Evolutionary conservation across 2,329 filamentous ascomycete species (phyloP).

Genomic region (Talaromyces sp.): DNA sequence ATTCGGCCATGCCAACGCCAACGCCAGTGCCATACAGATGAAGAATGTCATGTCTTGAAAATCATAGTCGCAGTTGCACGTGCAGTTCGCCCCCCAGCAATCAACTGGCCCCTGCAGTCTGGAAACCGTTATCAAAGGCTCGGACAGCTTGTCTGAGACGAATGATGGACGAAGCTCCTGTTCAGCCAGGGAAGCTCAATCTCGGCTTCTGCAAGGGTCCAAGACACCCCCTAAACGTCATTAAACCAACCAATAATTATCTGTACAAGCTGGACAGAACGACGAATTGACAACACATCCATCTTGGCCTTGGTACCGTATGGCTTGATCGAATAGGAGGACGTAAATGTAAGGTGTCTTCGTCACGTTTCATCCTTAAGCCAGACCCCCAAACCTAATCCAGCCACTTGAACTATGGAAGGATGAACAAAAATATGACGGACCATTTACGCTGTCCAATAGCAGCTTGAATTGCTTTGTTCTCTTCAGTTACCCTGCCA

Average conservation of each 20-base stretch:
- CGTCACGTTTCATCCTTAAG: not conserved
- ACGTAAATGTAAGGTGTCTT: not conserved
- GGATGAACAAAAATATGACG: conserved; percentile 2
- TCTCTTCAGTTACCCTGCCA: not conserved
- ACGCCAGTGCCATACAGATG: not conserved
- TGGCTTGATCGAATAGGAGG: not conserved
- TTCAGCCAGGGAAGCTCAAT: not conserved
- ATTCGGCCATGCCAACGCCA: not conserved
- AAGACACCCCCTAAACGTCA: not conserved
- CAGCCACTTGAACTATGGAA: not conserved
- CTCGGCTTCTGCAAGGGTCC: not conserved
- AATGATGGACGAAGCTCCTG: not conserved
- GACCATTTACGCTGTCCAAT: not conserved
- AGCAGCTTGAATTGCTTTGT: not conserved
- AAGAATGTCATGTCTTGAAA: not conserved
- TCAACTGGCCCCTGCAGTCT: not conserved
- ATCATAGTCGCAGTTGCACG: not conserved
- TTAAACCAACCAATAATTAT: not conserved
- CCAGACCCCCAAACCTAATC: not conserved
- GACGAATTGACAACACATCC: not conserved
- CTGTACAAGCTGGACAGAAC: not conserved
- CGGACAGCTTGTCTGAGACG: not conserved
- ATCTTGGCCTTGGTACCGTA: not conserved
- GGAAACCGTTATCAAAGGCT: not conserved
- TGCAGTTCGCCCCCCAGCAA: not conserved